Percentiles rank a stretch among this genome's conserved stretches.
Conservation (phyloP, 2,329 filamentous ascomycete genomes). For the Aspergillus sergii region DNA sequence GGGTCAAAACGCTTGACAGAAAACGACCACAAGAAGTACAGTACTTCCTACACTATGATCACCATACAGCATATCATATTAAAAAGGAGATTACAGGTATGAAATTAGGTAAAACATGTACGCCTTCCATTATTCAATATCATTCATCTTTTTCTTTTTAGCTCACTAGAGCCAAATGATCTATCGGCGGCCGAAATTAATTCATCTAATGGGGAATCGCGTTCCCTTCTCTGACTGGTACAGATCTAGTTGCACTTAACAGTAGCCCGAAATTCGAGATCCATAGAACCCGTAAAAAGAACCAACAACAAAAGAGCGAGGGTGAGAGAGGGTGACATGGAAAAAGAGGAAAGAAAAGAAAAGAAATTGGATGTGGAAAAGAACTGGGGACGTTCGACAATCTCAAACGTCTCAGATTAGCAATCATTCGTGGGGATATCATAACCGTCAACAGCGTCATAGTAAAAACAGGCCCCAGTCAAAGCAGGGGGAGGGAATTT, state of each 20-base stretch:
- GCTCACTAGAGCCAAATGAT: constrained; percentile 5
- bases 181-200: constrained; percentile 3
- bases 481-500: not conserved
- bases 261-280: constrained; percentile 6
- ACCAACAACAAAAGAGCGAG: not conserved
- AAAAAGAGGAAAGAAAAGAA: constrained; percentile 2
- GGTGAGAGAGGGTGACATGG: constrained; percentile 2
- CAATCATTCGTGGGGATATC: constrained; percentile 23
- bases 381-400: not conserved
- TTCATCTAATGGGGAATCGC: not conserved
- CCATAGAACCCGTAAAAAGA: not conserved
- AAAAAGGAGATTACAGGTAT: not conserved
- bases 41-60: no score
- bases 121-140: not conserved
- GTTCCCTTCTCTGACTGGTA: constrained; percentile 15
- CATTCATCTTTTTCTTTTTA: not conserved
- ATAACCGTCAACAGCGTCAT: constrained; percentile 16
- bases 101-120: not conserved
- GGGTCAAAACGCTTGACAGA: not conserved
- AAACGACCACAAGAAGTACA: not conserved
- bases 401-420: constrained; percentile 15
- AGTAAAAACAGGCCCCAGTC: constrained; percentile 2
- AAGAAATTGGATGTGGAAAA: not conserved
- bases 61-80: not conserved
- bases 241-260: constrained; percentile 9